phyloP scores from a whole-genome alignment of 306 rosid genomes.

The Macrotyloma uniflorum region DNA sequence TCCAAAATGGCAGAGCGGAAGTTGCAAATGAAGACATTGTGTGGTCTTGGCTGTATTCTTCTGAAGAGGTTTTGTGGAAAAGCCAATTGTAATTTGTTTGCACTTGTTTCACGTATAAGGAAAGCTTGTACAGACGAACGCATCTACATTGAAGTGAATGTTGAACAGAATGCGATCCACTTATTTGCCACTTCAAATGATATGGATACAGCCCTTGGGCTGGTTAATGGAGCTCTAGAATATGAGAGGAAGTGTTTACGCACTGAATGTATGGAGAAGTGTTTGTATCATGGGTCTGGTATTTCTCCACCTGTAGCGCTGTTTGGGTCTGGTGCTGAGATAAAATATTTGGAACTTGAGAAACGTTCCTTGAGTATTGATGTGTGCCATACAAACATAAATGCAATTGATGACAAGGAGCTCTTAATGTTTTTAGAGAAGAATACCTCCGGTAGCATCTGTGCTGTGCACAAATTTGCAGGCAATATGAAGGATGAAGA shows the following conservation, averaged over 20 bases:
- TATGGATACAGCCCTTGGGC: constrained; percentile 53
- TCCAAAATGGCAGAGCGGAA: constrained; percentile 58
- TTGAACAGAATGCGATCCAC: constrained; percentile 60
- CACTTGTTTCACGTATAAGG: constrained; percentile 55
- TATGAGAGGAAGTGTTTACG: constrained; percentile 60
- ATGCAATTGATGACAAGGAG: constrained; percentile 69
- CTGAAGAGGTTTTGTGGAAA: constrained; percentile 92
- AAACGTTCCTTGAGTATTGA: constrained; percentile 79
- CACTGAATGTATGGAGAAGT: constrained; percentile 79
- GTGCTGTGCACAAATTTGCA: constrained; percentile 66
- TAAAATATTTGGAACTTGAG: constrained; percentile 88
- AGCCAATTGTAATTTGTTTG: constrained; percentile 55
- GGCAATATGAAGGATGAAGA: constrained; percentile 56
- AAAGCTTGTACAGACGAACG: constrained; percentile 65
- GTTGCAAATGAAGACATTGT: constrained; percentile 60
- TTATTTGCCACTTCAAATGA: constrained; percentile 63
- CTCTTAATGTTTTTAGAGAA: constrained; percentile 75
- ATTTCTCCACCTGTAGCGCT: constrained; percentile 68
- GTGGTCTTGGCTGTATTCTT: constrained; percentile 68
- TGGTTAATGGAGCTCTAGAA: constrained; percentile 59
- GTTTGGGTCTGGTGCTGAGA: constrained; percentile 92
- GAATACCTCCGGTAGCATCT: constrained; percentile 58
- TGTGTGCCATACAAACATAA: constrained; percentile 57
- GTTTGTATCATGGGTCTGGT: constrained; percentile 70
- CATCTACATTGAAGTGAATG: constrained; percentile 66